Evolutionary conservation across 371 early-diverging fungal species (phyloP).

Genomic region (Mortierella sp.): DNA sequence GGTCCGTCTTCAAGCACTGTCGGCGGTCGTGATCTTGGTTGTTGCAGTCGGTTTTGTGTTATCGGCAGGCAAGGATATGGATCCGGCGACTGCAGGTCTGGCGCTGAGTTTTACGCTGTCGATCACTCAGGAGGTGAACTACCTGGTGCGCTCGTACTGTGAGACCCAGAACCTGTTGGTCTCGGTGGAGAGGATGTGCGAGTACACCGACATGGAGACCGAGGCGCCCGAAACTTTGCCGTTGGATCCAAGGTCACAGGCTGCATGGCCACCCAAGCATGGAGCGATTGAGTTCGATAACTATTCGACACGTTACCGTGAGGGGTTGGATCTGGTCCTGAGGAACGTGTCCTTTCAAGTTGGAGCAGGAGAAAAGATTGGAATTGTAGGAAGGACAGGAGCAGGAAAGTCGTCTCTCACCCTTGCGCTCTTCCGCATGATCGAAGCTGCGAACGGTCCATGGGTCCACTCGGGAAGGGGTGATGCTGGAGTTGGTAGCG

Average conservation of each 20-base stretch:
- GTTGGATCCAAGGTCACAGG: slow-evolving; percentile 40
- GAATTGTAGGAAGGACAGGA: slow-evolving; percentile 70
- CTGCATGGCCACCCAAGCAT: slow-evolving; percentile 36
- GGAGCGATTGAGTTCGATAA: slow-evolving; percentile 17
- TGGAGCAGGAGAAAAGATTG: slow-evolving; percentile 64
- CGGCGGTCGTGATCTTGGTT: slow-evolving; percentile 65
- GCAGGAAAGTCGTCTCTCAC: slow-evolving; percentile 78
- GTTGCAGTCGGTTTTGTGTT: slow-evolving; percentile 61
- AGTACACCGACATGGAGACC: slow-evolving; percentile 65
- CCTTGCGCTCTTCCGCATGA: slow-evolving; percentile 75
- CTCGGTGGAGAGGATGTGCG: slow-evolving; percentile 74
- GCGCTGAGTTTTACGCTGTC: slow-evolving; percentile 78
- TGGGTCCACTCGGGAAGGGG: slow-evolving; percentile 4
- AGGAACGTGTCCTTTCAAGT: slow-evolving; percentile 66
- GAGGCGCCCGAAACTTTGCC: slow-evolving; percentile 67
- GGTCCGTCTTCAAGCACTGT: slow-evolving; percentile 74
- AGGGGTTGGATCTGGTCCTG: slow-evolving; percentile 62
- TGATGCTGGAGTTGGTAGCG: background rate
- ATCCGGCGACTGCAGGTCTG: slow-evolving; percentile 82
- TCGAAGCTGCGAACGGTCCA: slow-evolving; percentile 64
- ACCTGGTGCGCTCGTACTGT: slow-evolving; percentile 47
- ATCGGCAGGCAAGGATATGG: slow-evolving; percentile 57
- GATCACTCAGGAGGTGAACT: slow-evolving; percentile 69
- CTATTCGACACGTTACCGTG: slow-evolving; percentile 37
- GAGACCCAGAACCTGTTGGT: slow-evolving; percentile 79